Percentiles rank a stretch among this genome's conserved stretches.
These are phyloP conservation scores for Escovopsis sp. DNA, from an alignment of 2,329 filamentous ascomycete genomes.

Conservation along the genomic window DNA sequence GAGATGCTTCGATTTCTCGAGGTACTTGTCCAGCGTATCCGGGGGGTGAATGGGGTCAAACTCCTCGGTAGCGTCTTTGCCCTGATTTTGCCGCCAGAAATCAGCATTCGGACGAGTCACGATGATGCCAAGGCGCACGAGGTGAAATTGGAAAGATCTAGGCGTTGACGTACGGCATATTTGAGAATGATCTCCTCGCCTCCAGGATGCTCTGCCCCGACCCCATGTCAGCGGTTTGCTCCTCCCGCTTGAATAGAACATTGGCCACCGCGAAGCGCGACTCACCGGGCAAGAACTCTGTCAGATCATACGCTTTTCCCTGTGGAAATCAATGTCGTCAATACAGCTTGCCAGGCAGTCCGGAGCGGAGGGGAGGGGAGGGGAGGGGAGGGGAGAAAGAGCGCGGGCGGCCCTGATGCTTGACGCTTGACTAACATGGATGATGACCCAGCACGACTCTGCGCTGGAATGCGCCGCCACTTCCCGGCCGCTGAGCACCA, in stretches of 20 bases:
- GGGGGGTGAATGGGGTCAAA: constrained; percentile 82
- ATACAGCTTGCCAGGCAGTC: not conserved
- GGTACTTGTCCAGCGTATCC: constrained; percentile 75
- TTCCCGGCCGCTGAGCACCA: constrained; percentile 36
- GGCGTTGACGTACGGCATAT: constrained; percentile 48
- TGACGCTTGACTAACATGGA: constrained; percentile 42
- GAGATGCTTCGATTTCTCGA: constrained; percentile 72
- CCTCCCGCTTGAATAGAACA: not conserved
- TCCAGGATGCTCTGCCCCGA: constrained; percentile 60
- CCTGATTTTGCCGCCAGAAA: constrained; percentile 23
- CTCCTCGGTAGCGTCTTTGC: constrained; percentile 85
- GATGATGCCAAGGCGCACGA: too few relatives aligned
- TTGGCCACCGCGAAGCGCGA: not conserved
- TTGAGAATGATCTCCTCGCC: constrained; percentile 90
- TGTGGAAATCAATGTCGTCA: constrained; percentile 15
- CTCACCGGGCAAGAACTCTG: constrained; percentile 66
- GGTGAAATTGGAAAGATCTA: not conserved
- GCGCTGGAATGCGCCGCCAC: constrained; percentile 59
- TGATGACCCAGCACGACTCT: constrained; percentile 84
- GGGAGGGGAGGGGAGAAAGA: too few relatives aligned
- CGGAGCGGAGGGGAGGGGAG: too few relatives aligned
- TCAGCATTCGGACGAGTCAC: not conserved
- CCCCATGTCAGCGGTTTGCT: not conserved
- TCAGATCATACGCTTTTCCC: constrained; percentile 79
- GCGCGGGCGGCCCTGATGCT: not conserved